Percentiles rank a stretch among this genome's conserved stretches.
Conservation (phyloP, 148 eudicot genomes). For the Rhododendron molle region DNA sequence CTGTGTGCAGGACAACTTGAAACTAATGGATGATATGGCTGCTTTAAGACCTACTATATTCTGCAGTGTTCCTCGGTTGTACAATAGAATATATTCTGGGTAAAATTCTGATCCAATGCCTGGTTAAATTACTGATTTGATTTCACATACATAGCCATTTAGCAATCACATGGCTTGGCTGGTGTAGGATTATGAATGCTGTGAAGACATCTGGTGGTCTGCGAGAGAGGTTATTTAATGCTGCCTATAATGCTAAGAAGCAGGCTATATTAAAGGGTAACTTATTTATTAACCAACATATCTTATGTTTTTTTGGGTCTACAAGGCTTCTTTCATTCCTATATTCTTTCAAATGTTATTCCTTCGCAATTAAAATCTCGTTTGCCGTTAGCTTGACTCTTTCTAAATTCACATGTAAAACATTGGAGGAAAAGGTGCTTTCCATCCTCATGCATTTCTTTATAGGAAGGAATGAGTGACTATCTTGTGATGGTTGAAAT, state of each 20-base stretch:
- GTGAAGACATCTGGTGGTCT: conserved; percentile 77
- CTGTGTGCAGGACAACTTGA: conserved; percentile 71
- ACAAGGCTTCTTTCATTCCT: background rate
- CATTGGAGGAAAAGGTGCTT: background rate
- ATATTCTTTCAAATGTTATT: background rate
- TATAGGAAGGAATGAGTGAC: background rate
- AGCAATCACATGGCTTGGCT: conserved; percentile 2
- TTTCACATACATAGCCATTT: conserved; percentile 4
- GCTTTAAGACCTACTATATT: conserved; percentile 82
- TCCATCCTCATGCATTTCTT: background rate
- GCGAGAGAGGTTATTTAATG: conserved; percentile 64
- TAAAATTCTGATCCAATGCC: conserved; percentile 18
- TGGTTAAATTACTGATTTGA: background rate
- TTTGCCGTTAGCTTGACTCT: background rate
- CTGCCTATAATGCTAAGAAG: conserved; percentile 79
- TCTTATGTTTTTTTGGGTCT: background rate
- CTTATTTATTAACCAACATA: background rate
- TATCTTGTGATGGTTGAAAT: background rate
- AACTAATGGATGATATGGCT: conserved; percentile 79
- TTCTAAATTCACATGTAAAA: background rate
- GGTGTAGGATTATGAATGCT: conserved; percentile 58
- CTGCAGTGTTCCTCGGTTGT: conserved; percentile 90
- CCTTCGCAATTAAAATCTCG: background rate
- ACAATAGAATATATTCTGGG: conserved; percentile 90
- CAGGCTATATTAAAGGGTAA: conserved; percentile 73